Conservation (phyloP, 2,329 filamentous ascomycete genomes). For the Pseudogymnoascus destructans region DNA sequence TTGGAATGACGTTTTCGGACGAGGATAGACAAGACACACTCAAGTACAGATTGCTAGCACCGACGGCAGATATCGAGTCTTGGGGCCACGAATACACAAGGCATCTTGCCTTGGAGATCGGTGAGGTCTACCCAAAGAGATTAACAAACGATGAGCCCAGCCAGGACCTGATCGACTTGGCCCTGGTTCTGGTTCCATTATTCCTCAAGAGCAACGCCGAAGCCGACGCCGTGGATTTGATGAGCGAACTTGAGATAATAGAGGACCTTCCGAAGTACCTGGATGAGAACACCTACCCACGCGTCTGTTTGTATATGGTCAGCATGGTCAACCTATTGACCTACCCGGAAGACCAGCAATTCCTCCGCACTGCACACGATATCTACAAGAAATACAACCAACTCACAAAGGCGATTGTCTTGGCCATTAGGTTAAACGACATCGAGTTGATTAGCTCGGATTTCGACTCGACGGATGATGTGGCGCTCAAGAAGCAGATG, state of each 20-base stretch:
- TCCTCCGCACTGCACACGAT: conserved; percentile 80
- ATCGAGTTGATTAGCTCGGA: conserved; percentile 67
- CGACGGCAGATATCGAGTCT: conserved; percentile 82
- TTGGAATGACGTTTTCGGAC: conserved; percentile 97
- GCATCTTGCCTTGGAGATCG: conserved; percentile 89
- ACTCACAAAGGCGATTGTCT: conserved; percentile 80
- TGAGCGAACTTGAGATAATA: conserved; percentile 97
- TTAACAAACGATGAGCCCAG: conserved; percentile 73
- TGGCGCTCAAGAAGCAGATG: conserved; percentile 79
- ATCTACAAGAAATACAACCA: conserved; percentile 93
- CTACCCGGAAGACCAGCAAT: conserved; percentile 92
- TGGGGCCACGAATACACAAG: conserved; percentile 99
- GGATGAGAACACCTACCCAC: conserved; percentile 83
- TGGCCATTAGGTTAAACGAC: conserved; percentile 90
- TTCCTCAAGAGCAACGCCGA: conserved; percentile 97
- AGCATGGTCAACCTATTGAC: conserved; percentile 97
- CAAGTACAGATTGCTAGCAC: conserved; percentile 84
- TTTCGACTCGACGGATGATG: conserved; percentile 68
- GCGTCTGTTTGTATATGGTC: conserved; percentile 95
- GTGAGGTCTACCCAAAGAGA: conserved; percentile 82
- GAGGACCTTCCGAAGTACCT: conserved; percentile 79
- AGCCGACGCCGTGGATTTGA: conserved; percentile 90
- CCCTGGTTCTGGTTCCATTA: conserved; percentile 73
- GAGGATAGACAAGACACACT: conserved; percentile 92
- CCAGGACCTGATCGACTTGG: conserved; percentile 74